Evolutionary conservation across 73 alveolate species (phyloP).

Genomic region (Strombidium stylifer): DNA sequence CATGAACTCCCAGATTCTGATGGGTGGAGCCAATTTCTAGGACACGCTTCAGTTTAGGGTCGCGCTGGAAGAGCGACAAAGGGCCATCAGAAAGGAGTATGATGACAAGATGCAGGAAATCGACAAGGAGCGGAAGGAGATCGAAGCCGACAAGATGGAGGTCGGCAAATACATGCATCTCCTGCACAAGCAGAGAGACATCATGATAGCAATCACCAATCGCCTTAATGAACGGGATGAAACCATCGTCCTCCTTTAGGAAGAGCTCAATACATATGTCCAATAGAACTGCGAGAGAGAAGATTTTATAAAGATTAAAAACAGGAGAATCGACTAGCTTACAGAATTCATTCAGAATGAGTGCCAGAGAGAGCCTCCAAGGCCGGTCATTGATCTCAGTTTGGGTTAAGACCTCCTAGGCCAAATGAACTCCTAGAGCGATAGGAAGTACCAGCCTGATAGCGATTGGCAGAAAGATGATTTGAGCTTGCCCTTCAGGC

Average conservation of each 20-base stretch:
- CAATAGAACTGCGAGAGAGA: no score
- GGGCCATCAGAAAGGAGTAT: conserved; percentile 81
- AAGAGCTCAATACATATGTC: conserved; percentile 80
- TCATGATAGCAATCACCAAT: conserved; percentile 94
- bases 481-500: no score
- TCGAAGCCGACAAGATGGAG: conserved; percentile 86
- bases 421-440: no score
- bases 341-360: no score
- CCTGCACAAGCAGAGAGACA: conserved; percentile 93
- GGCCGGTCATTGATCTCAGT: no score
- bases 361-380: no score
- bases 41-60: conserved; percentile 90
- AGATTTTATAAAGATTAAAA: no score
- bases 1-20: conserved; percentile 73
- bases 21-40: conserved; percentile 80
- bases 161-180: conserved; percentile 94
- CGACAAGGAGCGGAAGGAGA: conserved; percentile 77
- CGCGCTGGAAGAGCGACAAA: conserved; percentile 86
- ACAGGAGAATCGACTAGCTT: no score
- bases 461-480: no score
- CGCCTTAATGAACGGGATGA: conserved; percentile 97
- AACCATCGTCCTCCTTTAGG: conserved; percentile 87
- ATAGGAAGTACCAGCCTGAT: no score
- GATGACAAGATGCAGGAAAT: conserved; percentile 85
- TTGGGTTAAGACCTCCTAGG: no score